phyloP scores from a whole-genome alignment of 805 yeast species.

The Yueomyces sinensis region DNA sequence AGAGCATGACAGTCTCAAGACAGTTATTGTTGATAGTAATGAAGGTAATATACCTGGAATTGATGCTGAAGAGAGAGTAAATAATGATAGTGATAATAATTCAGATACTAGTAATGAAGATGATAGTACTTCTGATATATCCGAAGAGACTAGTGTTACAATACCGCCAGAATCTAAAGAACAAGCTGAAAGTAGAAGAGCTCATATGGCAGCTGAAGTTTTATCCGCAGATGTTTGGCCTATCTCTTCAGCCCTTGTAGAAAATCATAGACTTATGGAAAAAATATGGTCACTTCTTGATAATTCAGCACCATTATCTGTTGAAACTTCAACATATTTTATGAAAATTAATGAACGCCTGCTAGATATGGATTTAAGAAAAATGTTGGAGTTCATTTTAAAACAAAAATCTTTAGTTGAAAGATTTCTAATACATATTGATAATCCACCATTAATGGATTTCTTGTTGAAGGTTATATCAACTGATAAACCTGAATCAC shows the following conservation, averaged over 20 bases:
- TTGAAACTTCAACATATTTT: slow-evolving; percentile 72
- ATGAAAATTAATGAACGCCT: slow-evolving; percentile 86
- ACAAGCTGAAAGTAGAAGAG: slow-evolving; percentile 29
- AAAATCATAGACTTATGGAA: slow-evolving; percentile 47
- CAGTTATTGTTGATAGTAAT: background rate
- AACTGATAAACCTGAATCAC: slow-evolving; percentile 80
- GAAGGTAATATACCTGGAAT: no score
- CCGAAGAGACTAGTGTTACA: slow-evolving; percentile 21
- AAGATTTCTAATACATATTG: slow-evolving; percentile 72
- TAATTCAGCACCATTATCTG: slow-evolving; percentile 50
- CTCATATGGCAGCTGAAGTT: slow-evolving; percentile 77
- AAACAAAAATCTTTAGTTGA: slow-evolving; percentile 60
- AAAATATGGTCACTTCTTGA: slow-evolving; percentile 75
- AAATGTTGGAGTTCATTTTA: slow-evolving; percentile 57
- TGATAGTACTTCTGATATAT: slow-evolving; percentile 10
- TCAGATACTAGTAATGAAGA: slow-evolving; percentile 8
- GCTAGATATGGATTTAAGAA: slow-evolving; percentile 77
- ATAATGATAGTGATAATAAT: background rate
- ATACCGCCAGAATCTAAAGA: slow-evolving; percentile 25
- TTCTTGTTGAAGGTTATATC: slow-evolving; percentile 79
- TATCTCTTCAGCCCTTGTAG: slow-evolving; percentile 79
- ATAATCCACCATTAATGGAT: slow-evolving; percentile 91
- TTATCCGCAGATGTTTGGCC: slow-evolving; percentile 91
- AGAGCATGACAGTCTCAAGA: slow-evolving; percentile 9
- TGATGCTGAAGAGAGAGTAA: background rate